These are phyloP conservation scores for Melampsora larici-populina DNA, from an alignment of 1,284 basidiomycete genomes.

Conservation along the genomic window DNA sequence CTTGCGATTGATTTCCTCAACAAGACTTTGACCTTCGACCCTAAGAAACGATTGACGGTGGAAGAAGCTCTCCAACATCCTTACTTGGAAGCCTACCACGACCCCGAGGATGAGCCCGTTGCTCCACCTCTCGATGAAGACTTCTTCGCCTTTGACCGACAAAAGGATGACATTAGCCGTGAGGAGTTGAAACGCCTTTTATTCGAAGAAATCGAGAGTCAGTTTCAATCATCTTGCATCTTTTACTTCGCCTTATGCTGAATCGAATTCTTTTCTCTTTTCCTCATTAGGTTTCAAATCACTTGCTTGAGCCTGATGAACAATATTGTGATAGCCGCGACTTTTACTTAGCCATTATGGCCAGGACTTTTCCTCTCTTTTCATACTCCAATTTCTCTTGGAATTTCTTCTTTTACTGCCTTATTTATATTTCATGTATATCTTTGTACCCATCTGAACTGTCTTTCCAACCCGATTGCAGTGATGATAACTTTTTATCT, in stretches of 20 bases:
- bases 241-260: background rate
- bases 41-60: constrained; percentile 85
- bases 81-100: constrained; percentile 77
- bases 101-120: constrained; percentile 64
- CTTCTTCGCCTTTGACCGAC: constrained; percentile 92
- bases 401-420: too few species aligned
- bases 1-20: constrained; percentile 84
- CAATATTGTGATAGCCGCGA: too few species aligned
- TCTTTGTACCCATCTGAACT: background rate
- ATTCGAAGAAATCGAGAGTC: constrained; percentile 39
- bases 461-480: background rate
- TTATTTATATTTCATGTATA: constrained; percentile 1
- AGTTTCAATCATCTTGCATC: background rate
- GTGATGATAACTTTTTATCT: too few species aligned
- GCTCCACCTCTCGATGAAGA: constrained; percentile 82
- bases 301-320: background rate
- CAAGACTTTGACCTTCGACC: constrained; percentile 71
- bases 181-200: constrained; percentile 65
- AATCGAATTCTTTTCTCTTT: background rate
- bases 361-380: too few species aligned
- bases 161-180: constrained; percentile 87
- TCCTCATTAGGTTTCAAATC: background rate
- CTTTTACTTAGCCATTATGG: too few species aligned
- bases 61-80: constrained; percentile 87
- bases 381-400: too few species aligned